Base-by-base conservation (phyloP, 768 basidiomycete species). In the Kwoniella dendrophila region DNA sequence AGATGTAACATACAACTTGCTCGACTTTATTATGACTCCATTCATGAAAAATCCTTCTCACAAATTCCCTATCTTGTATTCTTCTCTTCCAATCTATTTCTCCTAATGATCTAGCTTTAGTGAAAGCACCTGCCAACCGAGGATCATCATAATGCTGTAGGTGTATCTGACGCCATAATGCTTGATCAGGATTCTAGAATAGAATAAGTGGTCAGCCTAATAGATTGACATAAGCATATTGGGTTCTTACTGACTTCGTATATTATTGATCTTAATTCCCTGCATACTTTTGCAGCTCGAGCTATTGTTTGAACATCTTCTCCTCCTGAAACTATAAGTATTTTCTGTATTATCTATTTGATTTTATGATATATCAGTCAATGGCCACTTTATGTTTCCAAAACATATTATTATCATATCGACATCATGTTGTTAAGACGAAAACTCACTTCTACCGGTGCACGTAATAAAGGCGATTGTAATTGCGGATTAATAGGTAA, bases 111-210 rank as follows among this genome's bases (percentile, higher is more conserved):
- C 63, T 41, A 2, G 47, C 30, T 16, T 18, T 16, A 4, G 50
- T n/a, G 51, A 50, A 62, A 14, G 64, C 30, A 2, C 67, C 66
- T 12, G 67, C 58, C 3, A 16, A 1, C 24, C 64, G 54, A 12
- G 76, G 76, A 63, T 77, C 69, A 43, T 77, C 76, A 57, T 72
- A 75, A 32, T 62, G 38, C 49, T 65, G 47, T 0, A 67, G 59
- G 40, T 69, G 66, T 29, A 77, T 63, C 48, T 75, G 68, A 10
- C 74, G 60, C 76, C 76, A 77, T 7, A 77, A 56, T 16, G 72
- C 64, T 58, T 63, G 57, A 36, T 77, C 73, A 16, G 71, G 65
- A 44, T 72, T 67, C 73, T 70, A 33, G 30, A 2, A 1, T 11
- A 11, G 14, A 14, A 20, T 20, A 2, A n/a, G 20, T 24, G n/a